Evolutionary conservation across 1,139 yeast species (phyloP), one percentile per base, ranked within the genome.

Genomic region (Geotrichum citri-aurantii): DNA sequence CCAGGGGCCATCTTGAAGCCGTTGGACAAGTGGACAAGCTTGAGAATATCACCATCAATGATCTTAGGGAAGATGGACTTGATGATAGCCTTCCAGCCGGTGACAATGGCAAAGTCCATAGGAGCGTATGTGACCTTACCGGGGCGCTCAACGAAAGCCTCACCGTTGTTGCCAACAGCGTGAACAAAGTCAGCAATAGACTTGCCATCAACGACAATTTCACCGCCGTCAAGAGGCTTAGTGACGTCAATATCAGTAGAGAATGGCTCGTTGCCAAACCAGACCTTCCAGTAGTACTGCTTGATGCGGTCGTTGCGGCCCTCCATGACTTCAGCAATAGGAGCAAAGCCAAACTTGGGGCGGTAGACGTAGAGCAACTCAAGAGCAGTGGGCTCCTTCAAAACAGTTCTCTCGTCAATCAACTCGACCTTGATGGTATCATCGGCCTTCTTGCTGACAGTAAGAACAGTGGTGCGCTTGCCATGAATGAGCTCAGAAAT

Each of bases 1-100:
- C 95, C 96, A 58, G 97, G 93, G 63, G 86, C 75, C 96, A 93
- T 89, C 74, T 84, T 85, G 81, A 93, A 95, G 61, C 97, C 95
- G 74, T 93, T 93, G 54, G 97, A 89, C 76, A 93, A 79, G 74
- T 93, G 99, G 60, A 93, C 99, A 71, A 93, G 82, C 73, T 88
- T 88, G 77, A 93, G 81, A 71, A 93, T 81, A 73, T 93, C 99
- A 77, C 99, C 99, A 74, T 95, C 98, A 68, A 95, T 95, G 64
- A 86, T 84, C 74, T 84, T 84, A 60, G 99, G 99, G 95, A 93
- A 95, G 67, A 93, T 89, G 26, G 98, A 93, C 78, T 88, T 90
- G 78, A 93, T 92, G 71, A 95, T 92, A 56, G 97, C 96, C 78
- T 87, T 88, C 99, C 99, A 93, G 54, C 99, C 99, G 69, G 92